Conservation (phyloP, 139 green algal genomes). For the Chlamydomonas incerta region DNA sequence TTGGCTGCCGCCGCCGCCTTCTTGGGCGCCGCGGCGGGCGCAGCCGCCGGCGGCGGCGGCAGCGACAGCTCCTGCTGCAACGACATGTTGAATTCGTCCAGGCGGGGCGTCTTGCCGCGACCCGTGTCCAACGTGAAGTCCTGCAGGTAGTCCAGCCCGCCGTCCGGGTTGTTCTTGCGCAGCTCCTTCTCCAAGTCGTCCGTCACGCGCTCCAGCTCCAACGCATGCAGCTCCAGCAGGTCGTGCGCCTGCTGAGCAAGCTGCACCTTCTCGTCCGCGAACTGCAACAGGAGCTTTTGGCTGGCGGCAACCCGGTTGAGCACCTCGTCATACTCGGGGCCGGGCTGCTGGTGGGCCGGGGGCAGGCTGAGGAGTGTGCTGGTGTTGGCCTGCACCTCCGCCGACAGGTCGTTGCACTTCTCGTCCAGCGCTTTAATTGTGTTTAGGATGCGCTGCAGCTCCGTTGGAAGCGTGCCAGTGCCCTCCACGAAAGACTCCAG, state of each 20-base stretch:
- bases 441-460: constrained; percentile 79
- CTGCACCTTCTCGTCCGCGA: constrained; percentile 84
- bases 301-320: constrained; percentile 14
- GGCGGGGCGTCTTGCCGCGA: constrained; percentile 36
- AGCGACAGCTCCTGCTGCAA: constrained; percentile 40
- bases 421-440: constrained; percentile 85
- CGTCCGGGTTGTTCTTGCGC: constrained; percentile 32
- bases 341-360: constrained; percentile 22
- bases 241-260: constrained; percentile 72
- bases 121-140: constrained; percentile 30
- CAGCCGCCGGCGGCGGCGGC: neutral
- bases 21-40: neutral
- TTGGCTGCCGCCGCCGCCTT: constrained; percentile 6
- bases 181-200: constrained; percentile 68
- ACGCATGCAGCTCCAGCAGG: constrained; percentile 75
- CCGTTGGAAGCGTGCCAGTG: constrained; percentile 67
- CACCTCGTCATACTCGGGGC: constrained; percentile 40
- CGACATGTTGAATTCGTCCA: constrained; percentile 35
- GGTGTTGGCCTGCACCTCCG: constrained; percentile 53
- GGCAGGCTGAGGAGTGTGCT: constrained; percentile 45
- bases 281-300: constrained; percentile 81
- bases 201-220: constrained; percentile 72
- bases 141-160: constrained; percentile 25
- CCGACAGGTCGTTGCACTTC: constrained; percentile 57
- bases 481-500: constrained; percentile 83